Evolutionary conservation across 371 early-diverging fungal genomes (phyloP), one percentile per base, ranked within the genome.

Genomic region (Rhizomucor pusillus): DNA sequence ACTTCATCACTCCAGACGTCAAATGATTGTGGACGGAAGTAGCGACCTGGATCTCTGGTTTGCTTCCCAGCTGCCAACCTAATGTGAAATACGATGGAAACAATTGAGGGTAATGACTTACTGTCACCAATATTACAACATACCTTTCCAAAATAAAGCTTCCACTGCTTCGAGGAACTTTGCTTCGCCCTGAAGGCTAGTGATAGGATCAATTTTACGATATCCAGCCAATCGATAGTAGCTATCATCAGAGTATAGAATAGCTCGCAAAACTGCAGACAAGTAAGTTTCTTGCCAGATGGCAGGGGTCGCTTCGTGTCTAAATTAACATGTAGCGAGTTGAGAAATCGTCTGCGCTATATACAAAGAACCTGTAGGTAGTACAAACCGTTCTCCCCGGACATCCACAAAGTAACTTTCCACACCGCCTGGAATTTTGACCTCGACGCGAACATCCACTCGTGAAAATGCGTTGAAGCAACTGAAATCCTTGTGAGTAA

Each of bases 391-490:
- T 67, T 90, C 89, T 41, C 89, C 90, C 16, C 84, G 75, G 33
- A 86, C 72, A 59, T 94, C 93, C 13, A 98, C 89, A 18, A 84
- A 81, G 61, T 95, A 95, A 53, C 90, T 85, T 54, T 94, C 95
- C 2, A 98, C 98, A 45, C 98, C 96, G 50, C 98, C 98, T 1
- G 98, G 98, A 62, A 97, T 95, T 57, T 90, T 88, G 36, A 96
- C 94, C 67, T 95, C 93, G n/a, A 98, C 98, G 33, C 98, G 87
- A 19, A 98, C 87, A 79, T 98, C 98, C 6, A 95, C 90, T 19
- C 93, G 84, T 13, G 95, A 91, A 62, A 98, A 96, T 16, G 95
- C 94, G 69, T 98, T 96, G 76, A 90, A 98, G 61, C 95, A 91
- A 65, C 94, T 93, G 65, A 50, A 10, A 12, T 53, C 23, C 47